These are phyloP conservation scores for Stemphylium lycopersici DNA, from an alignment of 2,329 filamentous ascomycete species.

Conservation along the genomic window DNA sequence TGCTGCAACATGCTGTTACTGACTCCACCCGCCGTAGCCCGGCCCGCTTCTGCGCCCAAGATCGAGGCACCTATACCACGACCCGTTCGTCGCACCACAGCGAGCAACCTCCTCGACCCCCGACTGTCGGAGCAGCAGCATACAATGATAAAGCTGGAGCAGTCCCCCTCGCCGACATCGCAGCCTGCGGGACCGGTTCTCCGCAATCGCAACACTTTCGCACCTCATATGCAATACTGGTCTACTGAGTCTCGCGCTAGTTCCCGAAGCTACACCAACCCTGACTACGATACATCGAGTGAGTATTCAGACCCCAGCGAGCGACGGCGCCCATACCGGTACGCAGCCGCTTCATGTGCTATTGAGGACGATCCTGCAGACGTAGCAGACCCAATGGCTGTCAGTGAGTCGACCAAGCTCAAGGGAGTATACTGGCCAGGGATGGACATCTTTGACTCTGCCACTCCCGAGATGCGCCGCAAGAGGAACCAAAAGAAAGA, in stretches of 20 bases:
- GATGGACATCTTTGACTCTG: conserved; percentile 83
- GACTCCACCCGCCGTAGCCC: conserved; percentile 31
- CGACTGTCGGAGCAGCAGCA: conserved; percentile 46
- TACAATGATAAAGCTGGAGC: conserved; percentile 45
- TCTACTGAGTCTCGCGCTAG: conserved; percentile 41
- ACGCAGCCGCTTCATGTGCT: conserved; percentile 37
- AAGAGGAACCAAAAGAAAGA: conserved; percentile 81
- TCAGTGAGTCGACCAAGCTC: conserved; percentile 57
- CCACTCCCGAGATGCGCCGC: conserved; percentile 72
- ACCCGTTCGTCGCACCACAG: conserved; percentile 30
- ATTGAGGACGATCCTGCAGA: conserved; percentile 40
- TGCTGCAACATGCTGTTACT: conserved; percentile 18
- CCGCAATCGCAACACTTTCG: conserved; percentile 39
- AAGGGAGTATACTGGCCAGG: conserved; percentile 79
- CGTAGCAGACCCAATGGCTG: conserved; percentile 31
- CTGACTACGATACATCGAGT: conserved; percentile 47
- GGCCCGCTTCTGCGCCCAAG: conserved; percentile 26
- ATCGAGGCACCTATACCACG: conserved; percentile 37
- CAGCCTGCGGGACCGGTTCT: conserved; percentile 34
- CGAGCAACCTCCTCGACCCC: conserved; percentile 42
- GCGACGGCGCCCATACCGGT: conserved; percentile 28
- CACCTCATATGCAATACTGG: conserved; percentile 49
- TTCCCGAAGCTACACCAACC: conserved; percentile 46
- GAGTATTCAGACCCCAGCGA: conserved; percentile 46
- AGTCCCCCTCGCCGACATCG: conserved; percentile 37